These are phyloP conservation scores for Ensete ventricosum DNA, from an alignment of 176 grass and related monocot genomes.

Conservation along the genomic window DNA sequence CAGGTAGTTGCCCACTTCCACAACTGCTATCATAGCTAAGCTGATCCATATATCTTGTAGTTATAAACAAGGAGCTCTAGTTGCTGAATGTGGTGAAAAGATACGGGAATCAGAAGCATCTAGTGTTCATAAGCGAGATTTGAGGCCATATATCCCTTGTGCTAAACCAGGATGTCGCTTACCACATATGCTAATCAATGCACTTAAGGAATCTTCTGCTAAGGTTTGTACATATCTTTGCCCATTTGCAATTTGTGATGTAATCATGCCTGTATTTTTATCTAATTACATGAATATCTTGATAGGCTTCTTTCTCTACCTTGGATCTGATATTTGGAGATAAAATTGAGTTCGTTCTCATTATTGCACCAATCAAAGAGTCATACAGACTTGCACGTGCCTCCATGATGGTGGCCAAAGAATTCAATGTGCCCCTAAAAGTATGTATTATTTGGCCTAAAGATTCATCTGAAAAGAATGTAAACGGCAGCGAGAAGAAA, in stretches of 20 bases:
- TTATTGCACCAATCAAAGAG: slow-evolving; percentile 52
- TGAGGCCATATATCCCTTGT: slow-evolving; percentile 62
- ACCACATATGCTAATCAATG: slow-evolving; percentile 65
- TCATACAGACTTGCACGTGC: slow-evolving; percentile 56
- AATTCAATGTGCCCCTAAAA: slow-evolving; percentile 50
- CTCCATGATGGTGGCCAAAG: slow-evolving; percentile 37
- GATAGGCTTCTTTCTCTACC: slow-evolving; percentile 55
- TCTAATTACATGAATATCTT: neutral
- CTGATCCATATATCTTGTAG: slow-evolving; percentile 31
- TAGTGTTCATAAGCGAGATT: slow-evolving; percentile 29
- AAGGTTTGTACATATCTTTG: slow-evolving; percentile 39
- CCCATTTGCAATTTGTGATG: neutral
- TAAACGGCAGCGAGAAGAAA: slow-evolving; percentile 23
- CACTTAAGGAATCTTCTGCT: slow-evolving; percentile 20
- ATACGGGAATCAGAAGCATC: slow-evolving; percentile 14
- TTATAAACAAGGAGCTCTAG: slow-evolving; percentile 63
- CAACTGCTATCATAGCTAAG: neutral
- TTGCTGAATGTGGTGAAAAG: slow-evolving; percentile 24
- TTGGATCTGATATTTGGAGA: slow-evolving; percentile 64
- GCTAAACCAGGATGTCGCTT: slow-evolving; percentile 51
- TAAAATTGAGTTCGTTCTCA: slow-evolving; percentile 70
- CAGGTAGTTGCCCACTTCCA: neutral
- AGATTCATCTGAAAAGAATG: slow-evolving; percentile 26
- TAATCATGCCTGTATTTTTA: neutral
- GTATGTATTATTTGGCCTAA: slow-evolving; percentile 72